Conservation (phyloP, 73 alveolate genomes). For the Diophrys appendiculata region DNA sequence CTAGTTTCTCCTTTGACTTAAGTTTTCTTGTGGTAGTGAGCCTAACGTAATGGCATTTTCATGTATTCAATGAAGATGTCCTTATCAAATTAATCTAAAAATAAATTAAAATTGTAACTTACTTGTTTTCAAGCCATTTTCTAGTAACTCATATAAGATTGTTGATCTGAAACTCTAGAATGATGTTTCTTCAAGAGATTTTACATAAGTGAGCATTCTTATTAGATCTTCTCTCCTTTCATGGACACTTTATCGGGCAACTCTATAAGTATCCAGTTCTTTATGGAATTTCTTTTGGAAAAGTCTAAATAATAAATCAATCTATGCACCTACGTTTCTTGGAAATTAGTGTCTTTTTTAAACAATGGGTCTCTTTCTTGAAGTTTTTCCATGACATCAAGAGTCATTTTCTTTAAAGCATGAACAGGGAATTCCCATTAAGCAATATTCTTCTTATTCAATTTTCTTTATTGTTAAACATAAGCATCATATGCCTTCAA, state of each 20-base stretch:
- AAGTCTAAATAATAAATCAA: neutral
- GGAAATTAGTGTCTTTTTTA: neutral
- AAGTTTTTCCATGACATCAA: neutral
- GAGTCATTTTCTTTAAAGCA: neutral
- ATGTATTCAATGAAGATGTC: constrained; percentile 50
- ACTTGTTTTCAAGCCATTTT: constrained; percentile 1
- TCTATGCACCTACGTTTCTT: too few species aligned
- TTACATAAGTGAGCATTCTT: constrained; percentile 12
- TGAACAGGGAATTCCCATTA: neutral
- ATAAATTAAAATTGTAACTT: constrained; percentile 24
- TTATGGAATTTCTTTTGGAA: constrained; percentile 23
- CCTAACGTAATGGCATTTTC: constrained; percentile 24
- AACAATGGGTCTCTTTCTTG: neutral
- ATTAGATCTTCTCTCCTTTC: constrained; percentile 48
- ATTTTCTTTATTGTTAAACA: neutral
- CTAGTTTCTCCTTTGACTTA: neutral
- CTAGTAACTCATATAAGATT: constrained; percentile 18
- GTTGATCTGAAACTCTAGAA: constrained; percentile 14
- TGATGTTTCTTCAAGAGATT: constrained; percentile 20
- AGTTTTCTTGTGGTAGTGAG: constrained; percentile 1
- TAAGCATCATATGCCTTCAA: neutral
- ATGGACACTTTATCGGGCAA: constrained; percentile 16
- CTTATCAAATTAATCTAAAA: constrained; percentile 24
- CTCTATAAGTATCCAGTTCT: constrained; percentile 17
- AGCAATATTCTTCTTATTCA: neutral